Base-by-base conservation (phyloP, 108 stramenopile genomes). In the Schizochytrium sp. region DNA sequence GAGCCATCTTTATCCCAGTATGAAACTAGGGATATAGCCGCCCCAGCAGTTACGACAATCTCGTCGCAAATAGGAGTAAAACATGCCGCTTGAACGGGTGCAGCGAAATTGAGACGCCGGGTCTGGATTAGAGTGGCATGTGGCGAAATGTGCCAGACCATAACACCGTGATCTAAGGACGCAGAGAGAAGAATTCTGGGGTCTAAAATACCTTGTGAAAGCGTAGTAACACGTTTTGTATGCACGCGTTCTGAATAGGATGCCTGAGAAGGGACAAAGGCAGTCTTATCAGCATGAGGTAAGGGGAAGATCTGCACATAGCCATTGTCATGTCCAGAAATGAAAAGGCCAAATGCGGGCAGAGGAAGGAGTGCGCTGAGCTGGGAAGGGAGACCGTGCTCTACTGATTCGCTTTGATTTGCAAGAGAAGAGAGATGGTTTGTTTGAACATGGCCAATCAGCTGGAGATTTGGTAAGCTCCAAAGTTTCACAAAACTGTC, bases 1-100 rank as follows among this genome's bases (percentile, higher is more conserved):
- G 64, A 38, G 1, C 64, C 64, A 44, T 69, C 53, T 53, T 83
- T 83, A n/a, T 83, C 76, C 76, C 76, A 83, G 53, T 47, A 83
- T 5, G 45, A 2, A 7, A 83, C 28, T 0, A 83, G 76, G 5
- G 76, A 83, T 38, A 83, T 49, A 40, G 47, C 8, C 50, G 10
- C 55, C 50, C 76, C 76, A 0, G 15, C 47, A 55, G 76, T 55
- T n/a, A 83, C 53, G 47, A 83, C 76, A 53, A 83, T 83, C 47
- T 83, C 76, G 47, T 83, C 76, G 28, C 76, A 83, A 5, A 83
- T 55, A 7, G 76, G 76, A 0, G 76, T 55, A 42, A 83, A 83
- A 3, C 76, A 83, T 5, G 76, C 76, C 45, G 76, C 76, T 5
- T 5, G 19, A 0, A 83, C 28, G 10, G 76, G 76, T 17, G 76